phyloP scores from a whole-genome alignment of 192 early-diverging fungal genomes.

The Mortierella claussenii region DNA sequence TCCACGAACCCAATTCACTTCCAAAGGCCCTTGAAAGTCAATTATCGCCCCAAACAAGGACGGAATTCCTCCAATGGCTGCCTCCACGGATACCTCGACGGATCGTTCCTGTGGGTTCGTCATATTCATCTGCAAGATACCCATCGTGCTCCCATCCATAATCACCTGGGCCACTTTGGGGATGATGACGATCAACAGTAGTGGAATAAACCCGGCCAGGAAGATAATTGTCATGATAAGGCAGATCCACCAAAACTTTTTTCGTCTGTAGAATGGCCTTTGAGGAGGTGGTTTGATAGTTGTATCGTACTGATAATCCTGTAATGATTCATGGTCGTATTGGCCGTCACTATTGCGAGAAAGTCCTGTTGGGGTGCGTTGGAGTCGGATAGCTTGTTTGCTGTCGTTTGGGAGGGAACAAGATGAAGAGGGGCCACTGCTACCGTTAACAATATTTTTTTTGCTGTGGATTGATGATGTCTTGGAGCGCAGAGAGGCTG shows the following conservation, averaged over 20 bases:
- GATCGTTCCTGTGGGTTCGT: constrained; percentile 31
- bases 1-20: constrained; percentile 47
- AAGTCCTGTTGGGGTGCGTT: background rate
- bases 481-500: background rate
- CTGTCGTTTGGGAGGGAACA: background rate
- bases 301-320: constrained; percentile 27
- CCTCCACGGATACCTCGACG: constrained; percentile 37
- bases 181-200: constrained; percentile 61
- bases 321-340: background rate
- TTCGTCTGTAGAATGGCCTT: constrained; percentile 55
- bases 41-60: constrained; percentile 60
- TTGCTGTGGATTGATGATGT: background rate
- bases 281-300: constrained; percentile 31
- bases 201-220: constrained; percentile 53
- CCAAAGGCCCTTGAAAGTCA: constrained; percentile 50
- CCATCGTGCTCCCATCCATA: constrained; percentile 56
- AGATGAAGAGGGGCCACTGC: no score
- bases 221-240: constrained; percentile 38
- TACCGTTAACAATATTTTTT: no score
- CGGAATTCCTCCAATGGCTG: constrained; percentile 48
- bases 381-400: background rate
- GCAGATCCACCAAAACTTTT: constrained; percentile 62
- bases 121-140: constrained; percentile 51
- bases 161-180: constrained; percentile 59
- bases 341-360: background rate